Percentiles rank a stretch among this genome's conserved stretches.
phyloP scores from a whole-genome alignment of 805 yeast species.

The Ogataea corticis region DNA sequence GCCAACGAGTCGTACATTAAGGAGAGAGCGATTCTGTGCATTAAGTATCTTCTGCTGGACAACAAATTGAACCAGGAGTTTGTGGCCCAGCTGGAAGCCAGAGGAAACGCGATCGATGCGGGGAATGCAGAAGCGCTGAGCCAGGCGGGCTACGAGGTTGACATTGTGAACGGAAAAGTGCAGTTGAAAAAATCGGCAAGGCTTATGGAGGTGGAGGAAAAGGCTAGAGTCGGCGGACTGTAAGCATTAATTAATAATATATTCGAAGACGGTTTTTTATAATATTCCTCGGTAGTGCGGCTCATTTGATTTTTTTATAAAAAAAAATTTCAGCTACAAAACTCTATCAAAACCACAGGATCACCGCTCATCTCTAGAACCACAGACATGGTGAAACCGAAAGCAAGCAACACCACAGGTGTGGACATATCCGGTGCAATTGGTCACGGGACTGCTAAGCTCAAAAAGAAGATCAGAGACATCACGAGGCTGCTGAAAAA shows the following conservation, averaged over 20 bases:
- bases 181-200: constrained; percentile 41
- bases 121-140: constrained; percentile 44
- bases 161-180: constrained; percentile 71
- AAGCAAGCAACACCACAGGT: constrained; percentile 2
- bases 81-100: constrained; percentile 77
- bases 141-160: constrained; percentile 77
- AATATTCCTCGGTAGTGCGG: constrained; percentile 4
- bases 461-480: constrained; percentile 86
- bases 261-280: background rate
- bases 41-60: constrained; percentile 63
- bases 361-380: background rate
- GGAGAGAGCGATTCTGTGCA: constrained; percentile 79
- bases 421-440: constrained; percentile 34
- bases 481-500: constrained; percentile 65
- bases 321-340: constrained; percentile 1
- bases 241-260: background rate
- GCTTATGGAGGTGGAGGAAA: constrained; percentile 18
- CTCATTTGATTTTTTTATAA: background rate
- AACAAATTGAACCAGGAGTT: constrained; percentile 74
- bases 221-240: background rate
- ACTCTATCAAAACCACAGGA: background rate
- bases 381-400: background rate
- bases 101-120: constrained; percentile 58
- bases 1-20: constrained; percentile 85
- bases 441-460: constrained; percentile 45